Percentiles rank a stretch among this genome's conserved stretches.
These are phyloP conservation scores for Fusarium illudens DNA, from an alignment of 2,329 filamentous ascomycete species.

Conservation along the genomic window DNA sequence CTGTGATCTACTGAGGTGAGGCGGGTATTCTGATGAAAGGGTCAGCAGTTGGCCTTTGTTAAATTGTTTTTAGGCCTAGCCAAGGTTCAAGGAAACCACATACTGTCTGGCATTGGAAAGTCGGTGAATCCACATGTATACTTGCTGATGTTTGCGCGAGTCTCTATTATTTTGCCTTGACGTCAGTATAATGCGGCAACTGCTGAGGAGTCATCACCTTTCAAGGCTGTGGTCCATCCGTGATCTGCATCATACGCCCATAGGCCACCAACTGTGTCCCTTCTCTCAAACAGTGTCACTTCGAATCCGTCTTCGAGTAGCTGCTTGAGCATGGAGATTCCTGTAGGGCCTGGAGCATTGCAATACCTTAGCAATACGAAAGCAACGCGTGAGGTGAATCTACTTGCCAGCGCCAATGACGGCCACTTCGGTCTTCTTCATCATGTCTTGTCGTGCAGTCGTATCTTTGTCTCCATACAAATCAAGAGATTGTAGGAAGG, in stretches of 20 bases:
- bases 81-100: too few species aligned
- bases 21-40: conserved; percentile 2
- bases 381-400: too few species aligned
- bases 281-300: conserved; percentile 7
- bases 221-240: conserved; percentile 14
- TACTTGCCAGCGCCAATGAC: conserved; percentile 10
- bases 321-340: conserved; percentile 27
- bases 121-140: conserved; percentile 28
- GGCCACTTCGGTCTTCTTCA: not conserved
- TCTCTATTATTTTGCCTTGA: not conserved
- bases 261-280: not conserved
- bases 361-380: too few species aligned
- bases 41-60: too few species aligned
- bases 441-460: not conserved
- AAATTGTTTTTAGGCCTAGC: too few species aligned
- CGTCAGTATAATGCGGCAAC: not conserved
- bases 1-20: conserved; percentile 2
- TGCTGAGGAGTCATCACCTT: not conserved
- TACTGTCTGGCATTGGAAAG: conserved; percentile 23
- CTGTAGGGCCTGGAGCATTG: conserved; percentile 5
- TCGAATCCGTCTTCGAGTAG: conserved; percentile 15
- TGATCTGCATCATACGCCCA: conserved; percentile 13
- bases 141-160: conserved; percentile 21
- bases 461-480: not conserved
- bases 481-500: not conserved